phyloP scores from a whole-genome alignment of 768 basidiomycete genomes.

The Amanita molliuscula region DNA sequence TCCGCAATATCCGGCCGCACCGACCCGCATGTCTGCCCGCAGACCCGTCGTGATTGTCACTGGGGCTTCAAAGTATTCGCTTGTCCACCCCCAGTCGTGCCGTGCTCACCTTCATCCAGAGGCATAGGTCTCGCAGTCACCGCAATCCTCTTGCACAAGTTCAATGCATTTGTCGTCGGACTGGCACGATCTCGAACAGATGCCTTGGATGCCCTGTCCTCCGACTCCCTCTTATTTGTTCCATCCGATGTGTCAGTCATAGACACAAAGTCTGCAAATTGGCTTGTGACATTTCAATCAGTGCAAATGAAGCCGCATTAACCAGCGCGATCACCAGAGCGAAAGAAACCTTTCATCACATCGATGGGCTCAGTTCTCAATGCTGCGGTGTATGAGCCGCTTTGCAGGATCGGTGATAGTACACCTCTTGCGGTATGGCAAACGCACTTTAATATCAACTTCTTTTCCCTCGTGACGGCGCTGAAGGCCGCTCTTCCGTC shows the following conservation, averaged over 20 bases:
- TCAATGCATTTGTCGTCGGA: conserved; percentile 62
- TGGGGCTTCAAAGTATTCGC: conserved; percentile 67
- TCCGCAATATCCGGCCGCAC: conserved; percentile 5
- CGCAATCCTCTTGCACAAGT: conserved; percentile 48
- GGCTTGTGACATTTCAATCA: conserved; percentile 18
- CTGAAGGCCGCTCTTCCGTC: conserved; percentile 58
- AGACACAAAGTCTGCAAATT: background rate
- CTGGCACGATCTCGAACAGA: conserved; percentile 61
- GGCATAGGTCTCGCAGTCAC: conserved; percentile 76
- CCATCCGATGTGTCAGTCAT: conserved; percentile 69
- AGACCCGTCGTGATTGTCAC: conserved; percentile 64
- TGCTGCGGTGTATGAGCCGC: conserved; percentile 68
- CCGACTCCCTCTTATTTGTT: conserved; percentile 38
- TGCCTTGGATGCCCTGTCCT: conserved; percentile 37
- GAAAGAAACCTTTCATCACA: conserved; percentile 40
- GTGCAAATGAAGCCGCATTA: conserved; percentile 48
- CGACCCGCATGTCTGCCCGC: conserved; percentile 10
- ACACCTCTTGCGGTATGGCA: conserved; percentile 54
- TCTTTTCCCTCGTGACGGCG: conserved; percentile 73
- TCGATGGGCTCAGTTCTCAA: conserved; percentile 81
- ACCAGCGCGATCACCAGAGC: conserved; percentile 45
- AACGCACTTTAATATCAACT: conserved; percentile 73
- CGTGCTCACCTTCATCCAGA: conserved; percentile 18
- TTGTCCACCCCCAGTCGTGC: conserved; percentile 3
- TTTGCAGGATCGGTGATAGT: conserved; percentile 46